Evolutionary conservation across 345 rosid genomes (phyloP), one percentile per base, ranked within the genome.

Genomic region (Gossypium australe): DNA sequence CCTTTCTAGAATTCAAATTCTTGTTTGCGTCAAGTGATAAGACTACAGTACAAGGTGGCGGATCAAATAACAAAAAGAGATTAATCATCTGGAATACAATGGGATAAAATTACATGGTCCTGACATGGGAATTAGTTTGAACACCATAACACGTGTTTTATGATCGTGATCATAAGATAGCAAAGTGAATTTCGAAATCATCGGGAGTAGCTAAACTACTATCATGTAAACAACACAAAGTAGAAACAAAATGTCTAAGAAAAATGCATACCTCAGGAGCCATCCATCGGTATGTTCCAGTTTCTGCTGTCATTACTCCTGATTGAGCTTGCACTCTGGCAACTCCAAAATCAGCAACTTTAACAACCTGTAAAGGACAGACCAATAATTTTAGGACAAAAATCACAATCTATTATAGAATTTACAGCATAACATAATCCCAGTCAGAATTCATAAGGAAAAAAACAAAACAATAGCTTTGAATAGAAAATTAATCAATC

Each of bases 231-330:
- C 17, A 68, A 76, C 60, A 73, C 43, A 25, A 20, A 68, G 24
- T 73, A 53, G 16, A 68, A 72, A 65, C 66, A 64, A 65, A n/a
- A 47, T 47, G 18, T 56, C 44, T 47, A 66, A 24, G 78, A 9
- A 57, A 77, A 77, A 77, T 67, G 51, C 76, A 80, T 78, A 90
- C 98, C 93, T 95, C 98, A 29, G 99, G 99, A 84, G 97, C 98
- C 99, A 95, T 95, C 99, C 99, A 95, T 72, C 97, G 91, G 87
- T 95, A 95, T 24, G 99, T 95, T 80, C 99, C 98, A 71, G 97
- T 94, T 88, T 92, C 98, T 71, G 97, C 97, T 52, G 98, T 94
- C 98, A 94, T 92, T 61, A 94, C 97, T 45, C 96, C 99, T 73
- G 97, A 85, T 60, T 91, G 87, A 74, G 91, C 81, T 86, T 89